Evolutionary conservation across 495 filamentous ascomycete species (phyloP), one percentile per base, ranked within the genome.

Genomic region (Chaetomium fimeti): DNA sequence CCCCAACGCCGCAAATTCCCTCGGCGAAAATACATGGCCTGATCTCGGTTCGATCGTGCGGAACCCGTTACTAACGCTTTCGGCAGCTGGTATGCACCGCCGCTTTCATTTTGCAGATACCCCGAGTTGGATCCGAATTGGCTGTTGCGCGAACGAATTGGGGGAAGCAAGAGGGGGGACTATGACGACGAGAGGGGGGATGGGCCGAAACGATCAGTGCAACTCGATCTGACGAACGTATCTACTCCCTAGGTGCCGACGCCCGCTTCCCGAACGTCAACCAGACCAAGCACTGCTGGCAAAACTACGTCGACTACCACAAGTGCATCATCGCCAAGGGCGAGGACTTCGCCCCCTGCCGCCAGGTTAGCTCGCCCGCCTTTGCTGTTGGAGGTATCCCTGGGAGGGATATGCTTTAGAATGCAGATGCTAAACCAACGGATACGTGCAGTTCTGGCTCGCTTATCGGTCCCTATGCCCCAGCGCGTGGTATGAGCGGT

Each of bases 291-390:
- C 85, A 87, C 78, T 97, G 91, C 90, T 96, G 93, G 93, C 93
- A 96, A 75, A 94, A 98, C 85, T 99, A 99, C 81, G 95, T 99
- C 84, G 95, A 99, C 81, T 98, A 99, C 85, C 88, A 99, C 87
- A 99, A 98, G 85, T 99, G 95, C 82, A 89, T 96, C 78, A 81
- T 89, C 76, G 93, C 93, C 77, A 98, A 98, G 86, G 95, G 95
- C 78, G 95, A 99, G 82, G 95, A 98, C 76, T 99, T 98, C 78
- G 86, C 89, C 66, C 95, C 95, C 56, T 99, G 95, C 89, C 89
- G 88, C 75, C 95, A 98, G 85, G 93, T 96, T 47, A 71, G 72
- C 55, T 13, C 29, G n/a, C 48, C 59, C 71, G 53, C 32, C 29
- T 64, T 55, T 48, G 52, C 29, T 57, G 7, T 57, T 47, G 38